phyloP scores from a whole-genome alignment of 768 basidiomycete species.

The Xerocomus potaroensis region DNA sequence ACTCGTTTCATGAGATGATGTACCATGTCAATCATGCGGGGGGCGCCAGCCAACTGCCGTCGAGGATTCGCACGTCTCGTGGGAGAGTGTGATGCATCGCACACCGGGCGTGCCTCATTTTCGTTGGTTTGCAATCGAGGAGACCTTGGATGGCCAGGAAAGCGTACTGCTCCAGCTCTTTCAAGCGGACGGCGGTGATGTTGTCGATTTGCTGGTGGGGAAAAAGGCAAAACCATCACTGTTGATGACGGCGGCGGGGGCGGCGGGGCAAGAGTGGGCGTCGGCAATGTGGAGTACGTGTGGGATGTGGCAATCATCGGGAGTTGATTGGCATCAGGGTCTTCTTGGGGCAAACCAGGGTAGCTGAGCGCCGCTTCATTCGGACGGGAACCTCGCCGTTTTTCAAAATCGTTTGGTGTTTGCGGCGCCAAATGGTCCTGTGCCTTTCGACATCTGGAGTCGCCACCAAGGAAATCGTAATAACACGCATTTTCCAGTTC shows the following conservation, averaged over 20 bases:
- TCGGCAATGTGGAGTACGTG: slow-evolving; percentile 25
- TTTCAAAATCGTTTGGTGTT: background rate
- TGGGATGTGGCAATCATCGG: slow-evolving; percentile 15
- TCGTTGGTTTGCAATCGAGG: slow-evolving; percentile 19
- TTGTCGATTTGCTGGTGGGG: slow-evolving; percentile 17
- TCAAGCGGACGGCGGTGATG: slow-evolving; percentile 30
- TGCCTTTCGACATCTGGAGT: background rate
- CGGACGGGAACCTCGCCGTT: slow-evolving; percentile 9
- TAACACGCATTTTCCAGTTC: background rate
- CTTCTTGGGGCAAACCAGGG: slow-evolving; percentile 10
- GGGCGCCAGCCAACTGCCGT: slow-evolving; percentile 14
- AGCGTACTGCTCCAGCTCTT: slow-evolving; percentile 30
- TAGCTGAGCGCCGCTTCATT: slow-evolving; percentile 10
- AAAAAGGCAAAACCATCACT: slow-evolving; percentile 21
- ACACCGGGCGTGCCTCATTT: slow-evolving; percentile 7
- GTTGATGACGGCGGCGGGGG: slow-evolving; percentile 28
- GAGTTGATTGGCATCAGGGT: slow-evolving; percentile 17
- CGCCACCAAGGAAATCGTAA: background rate
- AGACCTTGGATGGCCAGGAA: slow-evolving; percentile 24
- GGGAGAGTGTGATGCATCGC: slow-evolving; percentile 3
- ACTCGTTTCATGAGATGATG: slow-evolving; percentile 12
- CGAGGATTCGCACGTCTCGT: slow-evolving; percentile 2
- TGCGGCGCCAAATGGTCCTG: background rate
- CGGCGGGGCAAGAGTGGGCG: slow-evolving; percentile 27
- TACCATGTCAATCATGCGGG: slow-evolving; percentile 5